Evolutionary conservation across 1,284 basidiomycete species (phyloP).

Genomic region (Polyporus tsugae): DNA sequence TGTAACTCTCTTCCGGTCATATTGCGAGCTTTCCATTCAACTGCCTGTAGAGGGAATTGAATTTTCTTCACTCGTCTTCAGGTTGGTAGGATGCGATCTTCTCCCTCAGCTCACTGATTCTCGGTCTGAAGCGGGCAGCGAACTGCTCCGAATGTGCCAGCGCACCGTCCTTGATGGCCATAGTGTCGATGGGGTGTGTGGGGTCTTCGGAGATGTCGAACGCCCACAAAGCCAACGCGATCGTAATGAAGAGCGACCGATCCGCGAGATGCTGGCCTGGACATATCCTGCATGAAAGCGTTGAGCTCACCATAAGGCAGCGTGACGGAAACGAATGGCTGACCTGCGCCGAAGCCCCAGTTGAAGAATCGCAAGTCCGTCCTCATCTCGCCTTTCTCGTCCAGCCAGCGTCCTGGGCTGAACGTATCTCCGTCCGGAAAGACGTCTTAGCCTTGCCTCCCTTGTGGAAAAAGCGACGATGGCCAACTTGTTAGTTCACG

Average conservation of each 20-base stretch:
- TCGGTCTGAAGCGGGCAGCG: conserved; percentile 51
- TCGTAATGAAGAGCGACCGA: conserved; percentile 65
- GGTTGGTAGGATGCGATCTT: conserved; percentile 21
- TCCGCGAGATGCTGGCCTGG: conserved; percentile 67
- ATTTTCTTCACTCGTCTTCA: conserved; percentile 16
- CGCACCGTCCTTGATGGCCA: conserved; percentile 63
- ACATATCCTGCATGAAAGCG: conserved; percentile 52
- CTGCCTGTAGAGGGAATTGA: not conserved
- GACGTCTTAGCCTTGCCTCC: no score
- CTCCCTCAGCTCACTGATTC: conserved; percentile 25
- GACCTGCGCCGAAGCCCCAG: conserved; percentile 68
- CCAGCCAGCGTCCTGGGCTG: conserved; percentile 65
- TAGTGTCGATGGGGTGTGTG: conserved; percentile 58
- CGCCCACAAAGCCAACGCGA: conserved; percentile 67
- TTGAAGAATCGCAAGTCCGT: conserved; percentile 58
- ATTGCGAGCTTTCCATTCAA: not conserved
- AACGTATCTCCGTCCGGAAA: conserved; percentile 69
- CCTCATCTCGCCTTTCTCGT: conserved; percentile 53
- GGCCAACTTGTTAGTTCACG: not conserved
- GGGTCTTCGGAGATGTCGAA: conserved; percentile 60
- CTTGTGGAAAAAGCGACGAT: not conserved
- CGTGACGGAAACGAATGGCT: conserved; percentile 13
- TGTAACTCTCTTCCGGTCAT: not conserved
- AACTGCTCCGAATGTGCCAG: conserved; percentile 67
- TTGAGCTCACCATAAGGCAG: not conserved